Evolutionary conservation across 768 basidiomycete genomes (phyloP), one percentile per base, ranked within the genome.

Genomic region (Gloeophyllum trabeum): DNA sequence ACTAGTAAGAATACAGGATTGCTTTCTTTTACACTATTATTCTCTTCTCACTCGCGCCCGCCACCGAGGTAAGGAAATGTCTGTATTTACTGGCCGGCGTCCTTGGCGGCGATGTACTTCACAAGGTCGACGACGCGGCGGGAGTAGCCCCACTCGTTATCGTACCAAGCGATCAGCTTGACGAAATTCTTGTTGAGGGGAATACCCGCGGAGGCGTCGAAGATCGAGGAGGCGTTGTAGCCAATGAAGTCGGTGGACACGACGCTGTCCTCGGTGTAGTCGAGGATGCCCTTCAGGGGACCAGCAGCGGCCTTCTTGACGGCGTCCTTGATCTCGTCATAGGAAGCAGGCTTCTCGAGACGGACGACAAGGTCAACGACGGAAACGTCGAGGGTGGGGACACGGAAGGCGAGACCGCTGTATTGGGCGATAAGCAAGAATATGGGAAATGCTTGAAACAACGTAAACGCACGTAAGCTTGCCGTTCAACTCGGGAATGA

Each of bases 361-460:
- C 94, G 89, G 53, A 81, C 89, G 51, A 93, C 90, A 51, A 99
- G 81, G 69, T 99, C 94, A 60, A 97, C 93, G 54, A 97, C 94
- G 53, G 94, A 98, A 54, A 98, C 94, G 56, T 98, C 87, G 56
- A 85, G 69, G 46, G 89, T 93, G 51, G 94, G 94, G 46, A 98
- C 84, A 69, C 94, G 94, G 92, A 99, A 97, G 38, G 94, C 53
- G 59, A 97, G 82, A 65, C 94, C 88, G 44, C 85, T 88, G 53
- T 4, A 23, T 14, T 51, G 38, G 38, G 25, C 1, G 1, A 6
- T 51, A 24, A 51, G 40, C 21, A 24, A 43, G 25, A 41, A 40
- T 14, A 16, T 32, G 22, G 13, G 2, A 2, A 13, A 6, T 23
- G 12, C 20, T 35, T 18, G 7, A 14, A 20, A 10, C 3, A 23